Evolutionary conservation across 2,329 filamentous ascomycete genomes (phyloP), one percentile per base, ranked within the genome.

Genomic region (Bipolaris zeicola): DNA sequence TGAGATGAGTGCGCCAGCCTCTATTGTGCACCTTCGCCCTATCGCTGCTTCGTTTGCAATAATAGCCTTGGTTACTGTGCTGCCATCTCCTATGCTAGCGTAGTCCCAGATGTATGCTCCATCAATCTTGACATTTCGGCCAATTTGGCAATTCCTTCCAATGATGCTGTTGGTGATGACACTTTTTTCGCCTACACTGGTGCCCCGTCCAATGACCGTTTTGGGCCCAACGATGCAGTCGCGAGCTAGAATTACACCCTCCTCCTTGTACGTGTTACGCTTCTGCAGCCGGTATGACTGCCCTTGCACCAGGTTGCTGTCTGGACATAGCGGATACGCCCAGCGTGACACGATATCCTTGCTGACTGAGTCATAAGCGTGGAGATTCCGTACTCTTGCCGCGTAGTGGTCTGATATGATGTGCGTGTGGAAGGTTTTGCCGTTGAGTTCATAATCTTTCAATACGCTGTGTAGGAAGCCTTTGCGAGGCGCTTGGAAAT

Each of bases 381-480:
- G 90, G 22, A 98, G 82, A 70, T 92, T 96, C 71, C 86, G 89
- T 11, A 92, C 93, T 62, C 95, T 84, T 1, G 93, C 92, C 1
- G 92, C 91, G 71, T 98, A 99, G 57, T 91, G 87, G 49, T 92
- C 86, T 34, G 87, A 85, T 42, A 96, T 81, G 62, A 98, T 89
- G 68, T 98, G 90, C 2, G 92, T 89, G 74, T 97, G 92, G 50
- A 99, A 91, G n/a, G 92, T 92, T 80, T 98, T 96, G 57, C 93
- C 93, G 75, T 98, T 98, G 54, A 98, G 82, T 73, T 99, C 95
- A 80, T 92, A 96, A 74, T 99, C 95, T 79, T 97, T 97, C 51
- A 99, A 80, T 1, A 98, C 92, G 57, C 93, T 93, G 72, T 93
- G 91, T 34, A 99, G 78, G 68, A 96, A 97, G 69, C 96, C 92